Evolutionary conservation across 345 rosid species (phyloP).

Genomic region (Zanthoxylum bungeanum): DNA sequence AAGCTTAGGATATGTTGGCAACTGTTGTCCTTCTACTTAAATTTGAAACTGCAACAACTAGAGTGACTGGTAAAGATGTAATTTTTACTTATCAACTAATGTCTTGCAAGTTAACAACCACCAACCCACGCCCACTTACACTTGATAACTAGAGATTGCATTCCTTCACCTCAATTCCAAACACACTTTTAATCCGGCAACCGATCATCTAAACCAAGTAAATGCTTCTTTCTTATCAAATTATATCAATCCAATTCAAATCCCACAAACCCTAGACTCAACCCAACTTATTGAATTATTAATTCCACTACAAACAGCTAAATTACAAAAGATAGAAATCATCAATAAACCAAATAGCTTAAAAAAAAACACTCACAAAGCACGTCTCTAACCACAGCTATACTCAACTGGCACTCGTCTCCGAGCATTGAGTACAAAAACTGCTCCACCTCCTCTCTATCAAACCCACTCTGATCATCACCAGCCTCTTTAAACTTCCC

Average conservation of each 20-base stretch:
- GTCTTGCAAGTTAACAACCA: background rate
- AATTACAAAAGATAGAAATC: background rate
- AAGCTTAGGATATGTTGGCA: background rate
- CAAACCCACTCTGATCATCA: slow-evolving; percentile 23
- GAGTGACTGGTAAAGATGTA: background rate
- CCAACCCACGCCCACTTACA: too few relatives aligned
- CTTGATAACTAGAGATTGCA: too few relatives aligned
- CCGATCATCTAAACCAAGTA: too few relatives aligned
- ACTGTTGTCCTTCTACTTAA: background rate
- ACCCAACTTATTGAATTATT: background rate
- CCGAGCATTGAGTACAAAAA: slow-evolving; percentile 78
- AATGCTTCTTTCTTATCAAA: background rate
- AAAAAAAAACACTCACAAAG: slow-evolving; percentile 47
- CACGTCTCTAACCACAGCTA: slow-evolving; percentile 81
- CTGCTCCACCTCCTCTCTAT: slow-evolving; percentile 60
- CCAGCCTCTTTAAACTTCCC: slow-evolving; percentile 21
- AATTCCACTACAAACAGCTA: background rate
- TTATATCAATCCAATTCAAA: background rate
- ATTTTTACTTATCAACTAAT: background rate
- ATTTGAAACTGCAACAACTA: background rate
- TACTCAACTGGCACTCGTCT: slow-evolving; percentile 59
- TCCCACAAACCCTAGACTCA: background rate
- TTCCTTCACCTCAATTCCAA: background rate
- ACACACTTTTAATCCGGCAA: background rate
- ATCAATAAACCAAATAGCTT: background rate